Percentiles rank a stretch among this genome's conserved stretches.
Evolutionary conservation across 371 early-diverging fungal species (phyloP).

Genomic region (Mortierella sp.): DNA sequence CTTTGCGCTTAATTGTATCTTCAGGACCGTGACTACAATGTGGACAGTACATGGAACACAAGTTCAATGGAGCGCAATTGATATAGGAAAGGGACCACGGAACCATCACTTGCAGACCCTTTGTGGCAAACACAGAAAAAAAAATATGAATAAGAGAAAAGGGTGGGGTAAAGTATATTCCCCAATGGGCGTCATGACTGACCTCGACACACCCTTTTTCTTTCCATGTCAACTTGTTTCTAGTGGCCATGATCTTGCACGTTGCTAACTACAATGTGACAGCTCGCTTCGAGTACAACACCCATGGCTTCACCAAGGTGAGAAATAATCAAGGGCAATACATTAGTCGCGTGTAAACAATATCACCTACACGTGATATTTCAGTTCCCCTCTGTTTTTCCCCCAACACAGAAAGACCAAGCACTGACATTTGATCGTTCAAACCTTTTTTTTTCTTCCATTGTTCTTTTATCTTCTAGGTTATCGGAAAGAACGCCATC

Average conservation of each 20-base stretch:
- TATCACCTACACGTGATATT: constrained; percentile 29
- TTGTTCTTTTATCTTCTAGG: constrained; percentile 15
- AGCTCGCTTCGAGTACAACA: constrained; percentile 62
- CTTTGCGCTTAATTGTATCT: too few species aligned
- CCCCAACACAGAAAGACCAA: constrained; percentile 18
- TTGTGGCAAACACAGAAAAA: background rate
- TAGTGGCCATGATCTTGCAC: constrained; percentile 60
- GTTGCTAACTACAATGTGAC: constrained; percentile 68
- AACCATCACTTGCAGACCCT: too few species aligned
- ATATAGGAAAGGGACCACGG: background rate
- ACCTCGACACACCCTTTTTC: background rate
- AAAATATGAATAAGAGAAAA: background rate
- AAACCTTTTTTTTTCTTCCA: constrained; percentile 11
- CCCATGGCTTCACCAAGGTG: constrained; percentile 62
- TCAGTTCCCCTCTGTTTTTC: background rate
- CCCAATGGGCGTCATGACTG: background rate
- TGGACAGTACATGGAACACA: background rate
- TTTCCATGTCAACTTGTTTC: background rate
- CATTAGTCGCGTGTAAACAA: background rate
- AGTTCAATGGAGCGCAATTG: background rate
- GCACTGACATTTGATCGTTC: background rate
- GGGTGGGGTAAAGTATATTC: too few species aligned
- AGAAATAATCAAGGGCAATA: background rate
- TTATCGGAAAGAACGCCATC: constrained; percentile 58
- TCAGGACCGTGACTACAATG: background rate